A percentile compares a stretch with the other conserved stretches of the same genome.
phyloP scores from a whole-genome alignment of 306 rosid species.

The Cicer bijugum region DNA sequence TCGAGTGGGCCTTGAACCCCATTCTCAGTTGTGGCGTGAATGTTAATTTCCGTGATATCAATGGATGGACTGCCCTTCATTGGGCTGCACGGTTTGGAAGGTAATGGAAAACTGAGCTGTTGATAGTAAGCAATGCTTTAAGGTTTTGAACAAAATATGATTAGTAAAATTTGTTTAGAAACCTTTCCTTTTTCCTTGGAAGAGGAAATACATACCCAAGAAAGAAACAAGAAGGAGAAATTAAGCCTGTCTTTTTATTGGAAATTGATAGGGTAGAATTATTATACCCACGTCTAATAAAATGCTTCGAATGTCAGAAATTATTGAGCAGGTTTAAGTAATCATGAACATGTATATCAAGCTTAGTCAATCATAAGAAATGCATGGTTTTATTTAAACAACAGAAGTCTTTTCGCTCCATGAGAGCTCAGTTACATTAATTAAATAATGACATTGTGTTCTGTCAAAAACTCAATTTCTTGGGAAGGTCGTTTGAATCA shows the following conservation, averaged over 20 bases:
- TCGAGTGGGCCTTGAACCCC: conserved; percentile 87
- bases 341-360: conserved; percentile 16
- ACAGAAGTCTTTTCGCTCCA: conserved; percentile 6
- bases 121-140: conserved; percentile 31
- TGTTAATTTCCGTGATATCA: conserved; percentile 94
- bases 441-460: neutral
- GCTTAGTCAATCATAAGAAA: conserved; percentile 26
- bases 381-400: conserved; percentile 28
- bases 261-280: conserved; percentile 32
- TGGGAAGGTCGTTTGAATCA: conserved; percentile 6
- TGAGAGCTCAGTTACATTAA: conserved; percentile 11
- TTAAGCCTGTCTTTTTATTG: conserved; percentile 19
- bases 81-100: conserved; percentile 98
- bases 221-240: conserved; percentile 11
- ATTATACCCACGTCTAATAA: conserved; percentile 14
- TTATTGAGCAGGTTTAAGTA: conserved; percentile 21
- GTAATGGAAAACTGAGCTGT: conserved; percentile 51
- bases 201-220: conserved; percentile 1
- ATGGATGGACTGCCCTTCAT: conserved; percentile 92
- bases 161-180: conserved; percentile 23
- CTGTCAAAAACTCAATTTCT: neutral
- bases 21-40: conserved; percentile 74
- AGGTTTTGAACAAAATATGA: conserved; percentile 32
- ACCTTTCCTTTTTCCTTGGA: conserved; percentile 9
- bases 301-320: conserved; percentile 1